Percentiles rank a stretch among this genome's conserved stretches.
Conservation (phyloP, 306 rosid genomes). For the Lathyrus oleraceus region DNA sequence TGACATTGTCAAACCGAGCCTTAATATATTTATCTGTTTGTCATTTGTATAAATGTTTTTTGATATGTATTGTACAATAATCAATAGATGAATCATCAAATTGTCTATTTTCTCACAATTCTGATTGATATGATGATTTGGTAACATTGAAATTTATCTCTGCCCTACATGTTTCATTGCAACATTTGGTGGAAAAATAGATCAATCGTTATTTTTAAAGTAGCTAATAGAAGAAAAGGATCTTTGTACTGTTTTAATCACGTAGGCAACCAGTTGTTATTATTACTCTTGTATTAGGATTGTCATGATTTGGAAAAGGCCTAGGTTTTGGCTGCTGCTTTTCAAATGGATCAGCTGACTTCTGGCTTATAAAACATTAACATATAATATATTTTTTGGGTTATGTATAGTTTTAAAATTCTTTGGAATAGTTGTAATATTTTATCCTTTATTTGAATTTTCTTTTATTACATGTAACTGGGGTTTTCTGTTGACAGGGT, state of each 20-base stretch:
- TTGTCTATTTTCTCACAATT: not conserved
- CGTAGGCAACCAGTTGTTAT: not conserved
- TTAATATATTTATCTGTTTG: not conserved
- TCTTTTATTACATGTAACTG: conserved; percentile 15
- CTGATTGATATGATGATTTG: no score
- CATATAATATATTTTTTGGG: not conserved
- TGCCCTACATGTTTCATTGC: not conserved
- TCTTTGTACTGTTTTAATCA: not conserved
- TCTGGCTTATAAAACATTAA: conserved; percentile 1
- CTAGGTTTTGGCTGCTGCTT: not conserved
- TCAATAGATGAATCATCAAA: conserved; percentile 1
- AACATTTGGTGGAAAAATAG: conserved; percentile 19
- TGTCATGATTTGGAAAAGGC: conserved; percentile 20
- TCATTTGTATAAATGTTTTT: conserved; percentile 3
- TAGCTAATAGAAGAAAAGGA: conserved; percentile 11
- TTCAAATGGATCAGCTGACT: conserved; percentile 2
- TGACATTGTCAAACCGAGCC: no score
- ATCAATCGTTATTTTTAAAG: conserved; percentile 21
- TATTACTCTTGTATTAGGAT: not conserved
- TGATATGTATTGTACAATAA: conserved; percentile 6
- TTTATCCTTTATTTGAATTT: conserved; percentile 17
- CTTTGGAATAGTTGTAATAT: conserved; percentile 16
- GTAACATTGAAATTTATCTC: no score
- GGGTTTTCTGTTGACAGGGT: conserved; percentile 63
- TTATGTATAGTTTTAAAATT: conserved; percentile 16